Conservation (phyloP, 768 basidiomycete genomes). For the Auricularia cornea region DNA sequence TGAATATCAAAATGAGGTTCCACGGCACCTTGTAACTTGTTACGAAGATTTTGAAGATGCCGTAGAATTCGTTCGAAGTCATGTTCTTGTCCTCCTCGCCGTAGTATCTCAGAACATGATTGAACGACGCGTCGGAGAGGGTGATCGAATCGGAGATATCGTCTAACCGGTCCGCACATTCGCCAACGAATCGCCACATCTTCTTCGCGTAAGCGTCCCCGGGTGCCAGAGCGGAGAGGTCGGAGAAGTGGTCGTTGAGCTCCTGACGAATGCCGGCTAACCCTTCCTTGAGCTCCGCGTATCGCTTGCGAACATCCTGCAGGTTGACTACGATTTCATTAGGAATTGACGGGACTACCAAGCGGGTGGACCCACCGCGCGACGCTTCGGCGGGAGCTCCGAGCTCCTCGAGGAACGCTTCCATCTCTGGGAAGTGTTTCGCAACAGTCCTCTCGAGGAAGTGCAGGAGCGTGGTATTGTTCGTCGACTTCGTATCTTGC, state of each 20-base stretch:
- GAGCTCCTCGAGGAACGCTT: conserved; percentile 82
- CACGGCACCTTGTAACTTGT: conserved; percentile 75
- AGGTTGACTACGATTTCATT: conserved; percentile 55
- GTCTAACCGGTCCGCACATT: conserved; percentile 65
- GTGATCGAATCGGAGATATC: conserved; percentile 84
- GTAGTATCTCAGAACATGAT: conserved; percentile 81
- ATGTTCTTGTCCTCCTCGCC: conserved; percentile 88
- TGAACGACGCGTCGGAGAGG: conserved; percentile 73
- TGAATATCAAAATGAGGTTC: background rate
- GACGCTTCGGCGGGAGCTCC: conserved; percentile 87
- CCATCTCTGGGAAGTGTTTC: conserved; percentile 82
- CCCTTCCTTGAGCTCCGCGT: conserved; percentile 63
- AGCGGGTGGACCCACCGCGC: conserved; percentile 47
- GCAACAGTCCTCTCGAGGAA: conserved; percentile 86
- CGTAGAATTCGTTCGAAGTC: conserved; percentile 89
- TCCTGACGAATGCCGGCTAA: conserved; percentile 76
- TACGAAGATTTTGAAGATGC: conserved; percentile 93
- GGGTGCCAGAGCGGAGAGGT: conserved; percentile 39
- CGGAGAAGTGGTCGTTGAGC: conserved; percentile 68
- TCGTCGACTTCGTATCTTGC: conserved; percentile 94
- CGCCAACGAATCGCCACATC: conserved; percentile 86
- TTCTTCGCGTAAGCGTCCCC: conserved; percentile 77
- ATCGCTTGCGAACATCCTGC: conserved; percentile 72
- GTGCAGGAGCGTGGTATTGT: conserved; percentile 89
- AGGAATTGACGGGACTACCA: conserved; percentile 4